Evolutionary conservation across 1,139 yeast genomes (phyloP).

Genomic region (Yamadazyma taylorii): DNA sequence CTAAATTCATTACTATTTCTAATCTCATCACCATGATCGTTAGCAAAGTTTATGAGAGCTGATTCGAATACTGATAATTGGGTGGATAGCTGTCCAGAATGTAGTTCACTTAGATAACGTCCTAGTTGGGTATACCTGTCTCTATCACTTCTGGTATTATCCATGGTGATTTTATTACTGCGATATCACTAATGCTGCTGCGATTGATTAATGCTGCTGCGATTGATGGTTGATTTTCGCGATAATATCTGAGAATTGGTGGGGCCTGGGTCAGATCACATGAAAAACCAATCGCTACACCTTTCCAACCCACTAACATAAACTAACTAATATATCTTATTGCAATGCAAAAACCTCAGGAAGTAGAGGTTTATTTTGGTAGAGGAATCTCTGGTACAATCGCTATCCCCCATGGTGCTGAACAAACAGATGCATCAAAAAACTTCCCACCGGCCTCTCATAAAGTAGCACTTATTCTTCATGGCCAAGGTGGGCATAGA

Average conservation of each 20-base stretch:
- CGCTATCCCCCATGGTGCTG: conserved; percentile 39
- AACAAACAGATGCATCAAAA: conserved; percentile 22
- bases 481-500: conserved; percentile 86
- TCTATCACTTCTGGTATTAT: conserved; percentile 17
- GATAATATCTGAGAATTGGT: no score
- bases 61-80: conserved; percentile 63
- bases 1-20: conserved; percentile 63
- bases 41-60: conserved; percentile 63
- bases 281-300: no score
- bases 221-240: no score
- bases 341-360: conserved; percentile 24
- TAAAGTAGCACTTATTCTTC: conserved; percentile 47
- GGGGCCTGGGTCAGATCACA: no score
- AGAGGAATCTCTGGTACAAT: conserved; percentile 40
- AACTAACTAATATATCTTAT: no score
- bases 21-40: conserved; percentile 61
- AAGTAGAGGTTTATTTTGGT: conserved; percentile 37
- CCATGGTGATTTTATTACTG: no score
- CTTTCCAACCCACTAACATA: no score
- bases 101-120: conserved; percentile 32
- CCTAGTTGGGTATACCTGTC: conserved; percentile 32
- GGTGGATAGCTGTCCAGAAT: conserved; percentile 51
- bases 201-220: no score
- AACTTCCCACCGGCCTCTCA: conserved; percentile 39
- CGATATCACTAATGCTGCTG: no score